Conservation (phyloP, 2,329 filamentous ascomycete genomes). For the Paecilomyces niveus region DNA sequence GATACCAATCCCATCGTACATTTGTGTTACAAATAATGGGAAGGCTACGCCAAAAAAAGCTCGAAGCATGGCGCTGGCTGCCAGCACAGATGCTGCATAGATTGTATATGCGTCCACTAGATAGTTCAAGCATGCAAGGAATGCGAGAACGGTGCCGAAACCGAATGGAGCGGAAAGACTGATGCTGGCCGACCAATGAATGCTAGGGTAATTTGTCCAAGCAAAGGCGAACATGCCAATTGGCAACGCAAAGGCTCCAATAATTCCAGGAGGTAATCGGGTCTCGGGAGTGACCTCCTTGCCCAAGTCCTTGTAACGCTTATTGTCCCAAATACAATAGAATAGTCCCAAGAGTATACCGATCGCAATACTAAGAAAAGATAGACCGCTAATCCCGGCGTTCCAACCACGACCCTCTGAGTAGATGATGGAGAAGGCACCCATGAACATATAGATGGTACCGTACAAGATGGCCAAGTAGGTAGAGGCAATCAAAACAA, state of each 20-base stretch:
- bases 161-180: conserved; percentile 23
- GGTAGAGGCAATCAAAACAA: conserved; percentile 36
- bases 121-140: conserved; percentile 27
- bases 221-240: conserved; percentile 49
- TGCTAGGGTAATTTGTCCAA: conserved; percentile 42
- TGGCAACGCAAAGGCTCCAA: conserved; percentile 41
- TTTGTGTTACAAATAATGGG: conserved; percentile 33
- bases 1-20: conserved; percentile 35
- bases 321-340: conserved; percentile 27
- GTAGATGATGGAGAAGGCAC: conserved; percentile 42
- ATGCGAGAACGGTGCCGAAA: conserved; percentile 26
- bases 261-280: conserved; percentile 39
- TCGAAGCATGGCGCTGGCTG: conserved; percentile 35
- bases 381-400: conserved; percentile 35
- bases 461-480: conserved; percentile 43
- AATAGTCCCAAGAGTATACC: conserved; percentile 22
- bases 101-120: conserved; percentile 29
- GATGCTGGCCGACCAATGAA: conserved; percentile 25
- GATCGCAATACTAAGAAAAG: conserved; percentile 36
- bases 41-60: conserved; percentile 35
- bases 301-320: conserved; percentile 24
- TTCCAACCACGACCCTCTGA: conserved; percentile 35
- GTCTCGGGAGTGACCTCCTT: conserved; percentile 48
- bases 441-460: conserved; percentile 42
- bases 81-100: conserved; percentile 27